Percentiles rank a stretch among this genome's conserved stretches.
phyloP scores from a whole-genome alignment of 2,329 filamentous ascomycete species.

The Fusarium robinianum region DNA sequence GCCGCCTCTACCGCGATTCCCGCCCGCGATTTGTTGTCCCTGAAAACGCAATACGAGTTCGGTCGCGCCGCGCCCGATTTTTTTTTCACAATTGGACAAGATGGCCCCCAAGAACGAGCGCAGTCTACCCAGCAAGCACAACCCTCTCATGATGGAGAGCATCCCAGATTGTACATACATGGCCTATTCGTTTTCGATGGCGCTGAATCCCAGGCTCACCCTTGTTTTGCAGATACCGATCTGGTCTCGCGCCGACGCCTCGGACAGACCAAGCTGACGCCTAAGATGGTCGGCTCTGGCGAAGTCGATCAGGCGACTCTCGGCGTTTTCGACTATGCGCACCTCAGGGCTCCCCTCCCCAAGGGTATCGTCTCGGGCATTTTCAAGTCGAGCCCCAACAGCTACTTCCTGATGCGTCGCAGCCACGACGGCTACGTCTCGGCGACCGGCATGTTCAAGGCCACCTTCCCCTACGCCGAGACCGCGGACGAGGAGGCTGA shows the following conservation, averaged over 20 bases:
- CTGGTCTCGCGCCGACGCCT: slow-evolving; percentile 84
- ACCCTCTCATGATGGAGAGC: slow-evolving; percentile 68
- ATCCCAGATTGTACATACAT: slow-evolving; percentile 62
- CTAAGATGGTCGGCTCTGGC: slow-evolving; percentile 77
- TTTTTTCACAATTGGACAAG: slow-evolving; percentile 30
- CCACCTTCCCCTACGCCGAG: slow-evolving; percentile 79
- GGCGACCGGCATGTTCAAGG: slow-evolving; percentile 91
- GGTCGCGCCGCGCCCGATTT: slow-evolving; percentile 32
- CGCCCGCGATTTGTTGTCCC: slow-evolving; percentile 22
- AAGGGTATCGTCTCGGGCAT: slow-evolving; percentile 92
- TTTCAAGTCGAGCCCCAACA: slow-evolving; percentile 85
- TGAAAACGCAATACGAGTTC: slow-evolving; percentile 16
- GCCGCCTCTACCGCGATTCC: slow-evolving; percentile 19
- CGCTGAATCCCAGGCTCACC: slow-evolving; percentile 33
- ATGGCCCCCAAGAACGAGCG: slow-evolving; percentile 47
- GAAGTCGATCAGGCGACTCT: slow-evolving; percentile 74
- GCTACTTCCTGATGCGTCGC: slow-evolving; percentile 95
- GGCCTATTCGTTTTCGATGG: slow-evolving; percentile 9
- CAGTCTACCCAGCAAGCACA: slow-evolving; percentile 63
- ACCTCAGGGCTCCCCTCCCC: slow-evolving; percentile 88
- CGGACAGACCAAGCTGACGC: slow-evolving; percentile 87
- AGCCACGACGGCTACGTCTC: slow-evolving; percentile 84
- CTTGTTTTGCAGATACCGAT: slow-evolving; percentile 61
- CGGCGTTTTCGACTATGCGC: slow-evolving; percentile 92
- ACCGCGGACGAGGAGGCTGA: slow-evolving; percentile 73